Conservation (phyloP, 106 monocot genomes). For the Iris macrosiphon region DNA sequence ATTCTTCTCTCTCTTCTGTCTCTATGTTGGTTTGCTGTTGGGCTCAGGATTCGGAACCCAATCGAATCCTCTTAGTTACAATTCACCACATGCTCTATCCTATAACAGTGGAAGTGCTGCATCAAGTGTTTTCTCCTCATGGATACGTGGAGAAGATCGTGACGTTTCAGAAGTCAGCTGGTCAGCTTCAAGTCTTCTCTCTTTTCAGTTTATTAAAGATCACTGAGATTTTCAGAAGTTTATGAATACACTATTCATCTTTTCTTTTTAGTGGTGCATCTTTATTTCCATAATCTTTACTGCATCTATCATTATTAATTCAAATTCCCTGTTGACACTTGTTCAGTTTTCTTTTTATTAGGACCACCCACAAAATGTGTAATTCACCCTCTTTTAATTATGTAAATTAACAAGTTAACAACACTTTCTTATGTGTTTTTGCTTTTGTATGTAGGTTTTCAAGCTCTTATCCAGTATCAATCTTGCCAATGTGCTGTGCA, state of each 20-base stretch:
- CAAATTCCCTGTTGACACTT: slow-evolving; percentile 1
- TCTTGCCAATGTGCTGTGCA: slow-evolving; percentile 66
- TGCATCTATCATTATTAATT: neutral
- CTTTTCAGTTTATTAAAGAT: slow-evolving; percentile 4
- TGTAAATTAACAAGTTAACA: neutral
- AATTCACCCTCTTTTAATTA: neutral
- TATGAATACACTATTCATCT: neutral
- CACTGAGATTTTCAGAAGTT: neutral
- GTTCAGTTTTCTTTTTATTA: neutral
- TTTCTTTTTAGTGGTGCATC: neutral
- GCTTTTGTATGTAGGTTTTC: slow-evolving; percentile 55
- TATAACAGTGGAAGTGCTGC: slow-evolving; percentile 96
- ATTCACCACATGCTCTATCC: slow-evolving; percentile 99
- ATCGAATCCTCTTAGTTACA: slow-evolving; percentile 96
- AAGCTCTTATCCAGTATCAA: slow-evolving; percentile 93
- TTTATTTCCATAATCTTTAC: neutral
- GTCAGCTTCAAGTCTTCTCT: slow-evolving; percentile 57
- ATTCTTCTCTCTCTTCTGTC: slow-evolving; percentile 58
- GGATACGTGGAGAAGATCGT: slow-evolving; percentile 96
- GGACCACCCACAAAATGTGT: neutral
- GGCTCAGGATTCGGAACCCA: slow-evolving; percentile 88
- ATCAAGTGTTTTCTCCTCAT: slow-evolving; percentile 98
- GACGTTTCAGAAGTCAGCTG: slow-evolving; percentile 98
- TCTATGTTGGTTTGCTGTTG: slow-evolving; percentile 43
- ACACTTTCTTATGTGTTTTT: too few relatives aligned